Percentiles rank a stretch among this genome's conserved stretches.
These are phyloP conservation scores for Coemansia sp. DNA, from an alignment of 192 early-diverging fungal genomes.

Conservation along the genomic window DNA sequence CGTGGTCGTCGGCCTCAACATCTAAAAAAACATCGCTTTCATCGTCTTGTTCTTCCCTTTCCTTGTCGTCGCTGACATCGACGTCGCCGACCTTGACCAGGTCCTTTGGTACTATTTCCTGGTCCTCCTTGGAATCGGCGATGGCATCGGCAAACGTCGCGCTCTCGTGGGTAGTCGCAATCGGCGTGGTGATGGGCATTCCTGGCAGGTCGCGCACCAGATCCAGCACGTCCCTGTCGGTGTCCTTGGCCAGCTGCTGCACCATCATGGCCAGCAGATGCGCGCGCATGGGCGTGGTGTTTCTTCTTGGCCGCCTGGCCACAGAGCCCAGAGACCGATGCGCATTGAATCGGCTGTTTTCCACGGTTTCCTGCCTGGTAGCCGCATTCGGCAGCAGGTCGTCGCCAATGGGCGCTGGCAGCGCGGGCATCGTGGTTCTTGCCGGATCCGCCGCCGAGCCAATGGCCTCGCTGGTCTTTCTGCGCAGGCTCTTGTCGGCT, in stretches of 20 bases:
- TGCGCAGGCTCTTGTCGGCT: background rate
- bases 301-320: slow-evolving; percentile 23
- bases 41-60: slow-evolving; percentile 3
- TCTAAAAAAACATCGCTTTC: background rate
- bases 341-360: slow-evolving; percentile 9
- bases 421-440: background rate
- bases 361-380: background rate
- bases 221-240: slow-evolving; percentile 48
- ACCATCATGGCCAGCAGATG: slow-evolving; percentile 49
- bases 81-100: no score
- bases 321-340: slow-evolving; percentile 34
- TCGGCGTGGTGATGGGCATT: background rate
- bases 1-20: background rate
- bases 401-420: background rate
- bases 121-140: no score
- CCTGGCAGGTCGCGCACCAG: slow-evolving; percentile 38
- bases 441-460: background rate
- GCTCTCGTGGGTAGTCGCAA: background rate
- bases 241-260: slow-evolving; percentile 39
- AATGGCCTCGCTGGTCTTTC: slow-evolving; percentile 1
- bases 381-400: background rate
- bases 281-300: slow-evolving; percentile 51
- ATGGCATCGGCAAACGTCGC: background rate
- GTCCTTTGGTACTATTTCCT: no score
- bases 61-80: background rate